These are phyloP conservation scores for Pichia kluyveri DNA, from an alignment of 805 yeast genomes.

Conservation along the genomic window DNA sequence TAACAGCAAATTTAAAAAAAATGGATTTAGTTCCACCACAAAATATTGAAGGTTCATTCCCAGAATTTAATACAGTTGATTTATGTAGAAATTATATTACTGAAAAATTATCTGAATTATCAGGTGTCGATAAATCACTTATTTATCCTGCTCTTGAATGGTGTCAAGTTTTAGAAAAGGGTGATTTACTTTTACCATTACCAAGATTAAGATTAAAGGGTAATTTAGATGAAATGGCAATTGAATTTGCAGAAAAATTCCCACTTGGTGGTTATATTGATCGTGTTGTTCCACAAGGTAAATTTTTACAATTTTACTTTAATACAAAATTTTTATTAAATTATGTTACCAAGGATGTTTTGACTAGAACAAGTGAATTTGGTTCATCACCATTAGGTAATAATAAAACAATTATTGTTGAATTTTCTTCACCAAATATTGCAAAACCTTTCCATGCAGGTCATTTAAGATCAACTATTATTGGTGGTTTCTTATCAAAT, in stretches of 20 bases:
- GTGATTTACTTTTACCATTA: slow-evolving; percentile 85
- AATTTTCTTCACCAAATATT: slow-evolving; percentile 95
- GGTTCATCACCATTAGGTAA: slow-evolving; percentile 72
- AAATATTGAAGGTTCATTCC: slow-evolving; percentile 50
- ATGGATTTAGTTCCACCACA: slow-evolving; percentile 31
- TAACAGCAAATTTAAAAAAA: slow-evolving; percentile 18
- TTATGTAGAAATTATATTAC: slow-evolving; percentile 85
- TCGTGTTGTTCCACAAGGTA: slow-evolving; percentile 76
- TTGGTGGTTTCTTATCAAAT: slow-evolving; percentile 91
- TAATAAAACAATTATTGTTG: slow-evolving; percentile 66
- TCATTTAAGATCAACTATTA: slow-evolving; percentile 93
- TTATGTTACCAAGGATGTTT: slow-evolving; percentile 60
- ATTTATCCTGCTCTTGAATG: slow-evolving; percentile 84
- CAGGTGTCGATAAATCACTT: slow-evolving; percentile 60
- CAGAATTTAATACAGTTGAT: slow-evolving; percentile 76
- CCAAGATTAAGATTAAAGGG: slow-evolving; percentile 87
- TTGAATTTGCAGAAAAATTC: slow-evolving; percentile 71
- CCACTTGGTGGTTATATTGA: slow-evolving; percentile 61
- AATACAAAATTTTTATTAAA: slow-evolving; percentile 56
- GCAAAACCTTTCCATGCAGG: slow-evolving; percentile 99
- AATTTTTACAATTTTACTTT: slow-evolving; percentile 85
- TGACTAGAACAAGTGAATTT: slow-evolving; percentile 50
- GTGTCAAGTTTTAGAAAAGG: slow-evolving; percentile 79
- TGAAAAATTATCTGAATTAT: slow-evolving; percentile 60
- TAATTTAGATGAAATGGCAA: slow-evolving; percentile 66